Percentiles rank a stretch among this genome's conserved stretches.
These are phyloP conservation scores for Phaeoacremonium minimum DNA, from an alignment of 2,329 filamentous ascomycete genomes.

Conservation along the genomic window DNA sequence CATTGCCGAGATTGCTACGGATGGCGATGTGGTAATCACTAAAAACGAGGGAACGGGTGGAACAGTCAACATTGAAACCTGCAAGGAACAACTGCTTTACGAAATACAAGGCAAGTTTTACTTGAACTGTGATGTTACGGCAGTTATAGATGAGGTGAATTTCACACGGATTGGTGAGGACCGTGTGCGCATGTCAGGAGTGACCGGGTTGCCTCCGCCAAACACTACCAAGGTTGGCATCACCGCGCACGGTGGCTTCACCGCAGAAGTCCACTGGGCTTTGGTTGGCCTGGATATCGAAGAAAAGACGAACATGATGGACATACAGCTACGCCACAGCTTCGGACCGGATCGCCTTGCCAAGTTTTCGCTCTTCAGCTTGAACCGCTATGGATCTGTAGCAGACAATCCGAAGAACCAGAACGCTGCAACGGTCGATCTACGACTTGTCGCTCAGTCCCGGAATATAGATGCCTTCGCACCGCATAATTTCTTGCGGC, in stretches of 20 bases:
- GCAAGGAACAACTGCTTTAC: constrained; percentile 26
- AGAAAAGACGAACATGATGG: constrained; percentile 15
- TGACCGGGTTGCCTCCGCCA: constrained; percentile 25
- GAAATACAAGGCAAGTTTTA: constrained; percentile 31
- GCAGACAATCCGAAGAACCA: constrained; percentile 3
- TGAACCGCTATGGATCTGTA: constrained; percentile 3
- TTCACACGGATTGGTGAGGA: constrained; percentile 14
- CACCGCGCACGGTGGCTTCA: constrained; percentile 16
- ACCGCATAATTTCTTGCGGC: constrained; percentile 2
- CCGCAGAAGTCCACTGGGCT: constrained; percentile 18
- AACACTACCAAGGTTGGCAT: constrained; percentile 24
- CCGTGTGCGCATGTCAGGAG: constrained; percentile 23
- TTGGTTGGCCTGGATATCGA: constrained; percentile 15
- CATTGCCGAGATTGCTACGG: constrained; percentile 7
- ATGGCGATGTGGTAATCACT: constrained; percentile 6
- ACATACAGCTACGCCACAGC: constrained; percentile 8
- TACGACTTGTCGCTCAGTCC: constrained; percentile 3
- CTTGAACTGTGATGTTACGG: constrained; percentile 26
- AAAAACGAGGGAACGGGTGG: not conserved
- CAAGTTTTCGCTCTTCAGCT: constrained; percentile 5
- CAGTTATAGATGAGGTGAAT: constrained; percentile 38
- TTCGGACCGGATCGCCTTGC: constrained; percentile 8
- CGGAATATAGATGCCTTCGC: constrained; percentile 1
- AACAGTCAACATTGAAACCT: constrained; percentile 16
- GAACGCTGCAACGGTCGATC: constrained; percentile 4